phyloP scores from a whole-genome alignment of 2,329 filamentous ascomycete species.

The Phialophora verrucosa region DNA sequence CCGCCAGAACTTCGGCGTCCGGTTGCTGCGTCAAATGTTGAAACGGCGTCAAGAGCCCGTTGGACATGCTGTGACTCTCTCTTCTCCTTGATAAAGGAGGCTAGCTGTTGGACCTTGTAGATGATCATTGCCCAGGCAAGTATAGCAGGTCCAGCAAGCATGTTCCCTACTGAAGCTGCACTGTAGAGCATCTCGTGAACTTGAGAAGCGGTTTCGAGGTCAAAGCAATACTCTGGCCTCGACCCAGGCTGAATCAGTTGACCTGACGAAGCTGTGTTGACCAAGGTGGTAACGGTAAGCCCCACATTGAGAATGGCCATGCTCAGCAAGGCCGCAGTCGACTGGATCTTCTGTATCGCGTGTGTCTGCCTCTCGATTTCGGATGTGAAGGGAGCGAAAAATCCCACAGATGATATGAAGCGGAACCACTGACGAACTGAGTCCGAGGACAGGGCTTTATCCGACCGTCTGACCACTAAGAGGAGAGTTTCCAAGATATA shows the following conservation, averaged over 20 bases:
- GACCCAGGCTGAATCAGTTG: slow-evolving; percentile 20
- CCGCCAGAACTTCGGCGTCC: slow-evolving; percentile 40
- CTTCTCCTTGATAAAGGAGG: slow-evolving; percentile 65
- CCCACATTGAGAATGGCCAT: slow-evolving; percentile 31
- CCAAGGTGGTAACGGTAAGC: slow-evolving; percentile 28
- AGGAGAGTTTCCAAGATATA: slow-evolving; percentile 29
- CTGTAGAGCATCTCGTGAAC: slow-evolving; percentile 74
- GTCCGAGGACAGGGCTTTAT: slow-evolving; percentile 50
- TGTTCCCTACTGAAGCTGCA: slow-evolving; percentile 62
- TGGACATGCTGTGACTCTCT: slow-evolving; percentile 52
- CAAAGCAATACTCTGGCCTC: slow-evolving; percentile 56
- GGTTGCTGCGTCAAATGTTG: slow-evolving; percentile 41
- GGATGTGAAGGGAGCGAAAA: slow-evolving; percentile 32
- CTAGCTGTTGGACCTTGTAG: slow-evolving; percentile 69
- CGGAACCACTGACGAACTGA: slow-evolving; percentile 74
- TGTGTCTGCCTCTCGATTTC: slow-evolving; percentile 24
- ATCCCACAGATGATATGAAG: slow-evolving; percentile 61
- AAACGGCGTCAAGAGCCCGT: slow-evolving; percentile 49
- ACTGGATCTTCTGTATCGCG: slow-evolving; percentile 31
- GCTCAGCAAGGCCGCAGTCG: slow-evolving; percentile 23
- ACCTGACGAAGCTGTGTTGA: slow-evolving; percentile 20
- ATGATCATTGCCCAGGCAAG: slow-evolving; percentile 83
- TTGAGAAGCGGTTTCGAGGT: slow-evolving; percentile 70
- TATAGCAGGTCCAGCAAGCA: slow-evolving; percentile 72
- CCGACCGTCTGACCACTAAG: slow-evolving; percentile 20